Conservation (phyloP, 2,329 filamentous ascomycete genomes). For the Anthostomella pinea region DNA sequence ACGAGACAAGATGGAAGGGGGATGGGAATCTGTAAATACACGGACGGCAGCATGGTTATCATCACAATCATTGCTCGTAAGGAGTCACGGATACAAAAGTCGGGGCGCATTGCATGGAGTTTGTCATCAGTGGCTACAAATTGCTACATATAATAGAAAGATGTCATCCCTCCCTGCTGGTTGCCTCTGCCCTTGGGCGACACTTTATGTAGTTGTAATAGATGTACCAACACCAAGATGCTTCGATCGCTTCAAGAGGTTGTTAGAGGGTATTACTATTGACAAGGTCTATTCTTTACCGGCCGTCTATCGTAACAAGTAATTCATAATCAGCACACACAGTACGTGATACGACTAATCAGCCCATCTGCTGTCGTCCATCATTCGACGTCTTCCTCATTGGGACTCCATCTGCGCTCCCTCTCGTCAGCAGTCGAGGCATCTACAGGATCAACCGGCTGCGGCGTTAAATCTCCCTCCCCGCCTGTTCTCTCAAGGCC, state of each 20-base stretch:
- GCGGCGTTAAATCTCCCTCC: slow-evolving; percentile 3
- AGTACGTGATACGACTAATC: not conserved
- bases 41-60: not conserved
- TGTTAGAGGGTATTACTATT: too few species aligned
- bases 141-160: too few species aligned
- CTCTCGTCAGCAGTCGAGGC: slow-evolving; percentile 15
- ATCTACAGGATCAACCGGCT: not conserved
- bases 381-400: not conserved
- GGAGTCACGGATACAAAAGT: slow-evolving; percentile 1
- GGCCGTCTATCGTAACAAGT: too few species aligned
- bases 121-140: too few species aligned
- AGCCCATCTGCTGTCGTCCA: not conserved
- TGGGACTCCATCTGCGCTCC: slow-evolving; percentile 8
- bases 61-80: not conserved
- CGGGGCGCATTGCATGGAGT: not conserved
- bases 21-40: not conserved
- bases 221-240: too few species aligned
- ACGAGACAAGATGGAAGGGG: not conserved
- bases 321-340: too few species aligned
- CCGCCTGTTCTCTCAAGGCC: slow-evolving; percentile 14
- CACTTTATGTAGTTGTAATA: too few species aligned
- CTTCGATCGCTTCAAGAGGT: too few species aligned
- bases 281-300: too few species aligned
- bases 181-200: too few species aligned
- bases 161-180: too few species aligned